Conservation (phyloP, 441 rosid genomes). For the Croton laevigatus region DNA sequence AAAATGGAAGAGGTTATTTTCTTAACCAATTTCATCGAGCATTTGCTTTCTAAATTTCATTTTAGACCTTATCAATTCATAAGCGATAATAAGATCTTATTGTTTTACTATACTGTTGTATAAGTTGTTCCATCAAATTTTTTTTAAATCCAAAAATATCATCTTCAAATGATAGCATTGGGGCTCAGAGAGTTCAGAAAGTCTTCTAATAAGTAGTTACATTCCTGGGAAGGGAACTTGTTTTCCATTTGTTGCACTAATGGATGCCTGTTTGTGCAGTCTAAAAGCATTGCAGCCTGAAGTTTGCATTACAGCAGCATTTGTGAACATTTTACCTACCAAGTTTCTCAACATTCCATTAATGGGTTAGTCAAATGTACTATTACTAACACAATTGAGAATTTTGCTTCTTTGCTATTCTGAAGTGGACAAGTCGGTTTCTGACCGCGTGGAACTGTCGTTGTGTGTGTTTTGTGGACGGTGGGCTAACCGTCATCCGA, state of each 20-base stretch:
- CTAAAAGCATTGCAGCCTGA: constrained; percentile 79
- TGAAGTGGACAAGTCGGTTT: neutral
- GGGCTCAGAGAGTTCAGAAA: too few species aligned
- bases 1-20: too few species aligned
- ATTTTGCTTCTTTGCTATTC: constrained; percentile 7
- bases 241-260: constrained; percentile 19
- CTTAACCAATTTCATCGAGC: too few species aligned
- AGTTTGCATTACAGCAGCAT: constrained; percentile 88
- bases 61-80: too few species aligned
- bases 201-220: too few species aligned
- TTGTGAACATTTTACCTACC: constrained; percentile 85
- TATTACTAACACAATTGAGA: constrained; percentile 15
- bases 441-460: neutral
- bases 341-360: constrained; percentile 83
- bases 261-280: constrained; percentile 65
- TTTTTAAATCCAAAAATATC: too few species aligned
- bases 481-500: neutral
- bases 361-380: constrained; percentile 54
- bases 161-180: too few species aligned
- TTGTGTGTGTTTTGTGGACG: neutral
- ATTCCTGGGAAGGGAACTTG: neutral
- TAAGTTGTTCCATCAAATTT: too few species aligned
- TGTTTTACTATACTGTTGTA: too few species aligned
- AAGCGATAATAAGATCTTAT: too few species aligned
- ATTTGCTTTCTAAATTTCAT: too few species aligned